Evolutionary conservation across 164 flowering plant genomes (phyloP).

Genomic region (Chloranthus sessilifolius): DNA sequence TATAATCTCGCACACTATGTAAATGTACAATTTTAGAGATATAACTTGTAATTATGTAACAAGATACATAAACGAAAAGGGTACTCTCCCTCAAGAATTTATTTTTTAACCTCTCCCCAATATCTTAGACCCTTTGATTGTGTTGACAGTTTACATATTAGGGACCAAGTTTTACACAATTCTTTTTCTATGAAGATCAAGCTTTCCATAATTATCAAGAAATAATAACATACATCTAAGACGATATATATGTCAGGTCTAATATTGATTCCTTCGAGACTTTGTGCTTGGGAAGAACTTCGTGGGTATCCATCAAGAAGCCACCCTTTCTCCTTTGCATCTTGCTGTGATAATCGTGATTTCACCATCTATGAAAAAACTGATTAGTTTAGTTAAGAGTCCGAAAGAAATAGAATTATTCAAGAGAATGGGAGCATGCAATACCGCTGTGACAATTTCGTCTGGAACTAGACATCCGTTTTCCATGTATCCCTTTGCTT

Average conservation of each 20-base stretch:
- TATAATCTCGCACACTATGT: no score
- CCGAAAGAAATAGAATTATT: background rate
- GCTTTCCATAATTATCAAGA: background rate
- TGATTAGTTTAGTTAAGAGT: background rate
- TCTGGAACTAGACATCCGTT: conserved; percentile 88
- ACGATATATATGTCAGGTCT: conserved; percentile 70
- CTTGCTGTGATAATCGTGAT: conserved; percentile 57
- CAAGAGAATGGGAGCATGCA: conserved; percentile 2
- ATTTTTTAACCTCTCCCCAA: no score
- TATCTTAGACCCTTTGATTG: no score
- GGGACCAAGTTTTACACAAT: conserved; percentile 1
- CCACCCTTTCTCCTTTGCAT: conserved; percentile 88
- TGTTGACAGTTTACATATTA: no score
- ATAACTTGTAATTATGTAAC: no score
- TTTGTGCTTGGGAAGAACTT: conserved; percentile 68
- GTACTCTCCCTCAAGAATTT: no score
- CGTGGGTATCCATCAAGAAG: conserved; percentile 95
- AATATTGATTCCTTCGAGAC: conserved; percentile 60
- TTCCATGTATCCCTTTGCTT: conserved; percentile 85
- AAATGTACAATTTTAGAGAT: no score
- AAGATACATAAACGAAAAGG: no score
- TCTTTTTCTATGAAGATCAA: background rate
- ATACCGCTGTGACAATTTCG: conserved; percentile 84
- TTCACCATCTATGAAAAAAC: conserved; percentile 67
- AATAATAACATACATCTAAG: conserved; percentile 54